A percentile compares a stretch with the other conserved stretches of the same genome.
Conservation (phyloP, 768 basidiomycete species). For the Suillus discolor region DNA sequence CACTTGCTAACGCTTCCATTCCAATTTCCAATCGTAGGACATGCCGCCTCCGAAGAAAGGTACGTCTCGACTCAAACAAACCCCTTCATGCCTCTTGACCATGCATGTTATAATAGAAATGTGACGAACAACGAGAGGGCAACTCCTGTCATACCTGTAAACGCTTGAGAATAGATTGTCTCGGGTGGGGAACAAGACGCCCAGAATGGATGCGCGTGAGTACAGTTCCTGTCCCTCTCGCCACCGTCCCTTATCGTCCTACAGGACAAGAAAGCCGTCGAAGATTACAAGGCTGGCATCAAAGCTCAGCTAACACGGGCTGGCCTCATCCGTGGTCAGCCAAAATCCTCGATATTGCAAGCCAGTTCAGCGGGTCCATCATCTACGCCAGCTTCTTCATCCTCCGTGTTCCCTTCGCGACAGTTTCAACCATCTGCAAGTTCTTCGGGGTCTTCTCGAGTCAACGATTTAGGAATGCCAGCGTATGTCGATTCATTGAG, state of each 20-base stretch:
- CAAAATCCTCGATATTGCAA: constrained; percentile 57
- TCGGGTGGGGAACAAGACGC: constrained; percentile 82
- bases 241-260: constrained; percentile 21
- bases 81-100: neutral
- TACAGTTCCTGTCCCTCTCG: constrained; percentile 16
- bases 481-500: constrained; percentile 23
- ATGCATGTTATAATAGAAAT: constrained; percentile 59
- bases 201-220: constrained; percentile 90
- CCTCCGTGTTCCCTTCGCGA: constrained; percentile 37
- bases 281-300: constrained; percentile 82
- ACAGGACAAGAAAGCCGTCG: constrained; percentile 82
- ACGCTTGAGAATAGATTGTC: constrained; percentile 77
- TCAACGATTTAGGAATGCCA: constrained; percentile 23
- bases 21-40: constrained; percentile 52
- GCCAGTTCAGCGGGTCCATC: constrained; percentile 24
- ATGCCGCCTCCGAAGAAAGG: constrained; percentile 81
- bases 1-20: constrained; percentile 9
- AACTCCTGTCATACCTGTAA: constrained; percentile 82
- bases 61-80: constrained; percentile 34
- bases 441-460: constrained; percentile 23
- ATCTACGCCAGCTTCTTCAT: constrained; percentile 24
- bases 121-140: constrained; percentile 81
- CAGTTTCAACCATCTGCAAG: constrained; percentile 27
- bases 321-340: constrained; percentile 83
- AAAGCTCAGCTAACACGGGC: constrained; percentile 78